Evolutionary conservation across 2,329 filamentous ascomycete species (phyloP).

Genomic region (Exserohilum turcica): DNA sequence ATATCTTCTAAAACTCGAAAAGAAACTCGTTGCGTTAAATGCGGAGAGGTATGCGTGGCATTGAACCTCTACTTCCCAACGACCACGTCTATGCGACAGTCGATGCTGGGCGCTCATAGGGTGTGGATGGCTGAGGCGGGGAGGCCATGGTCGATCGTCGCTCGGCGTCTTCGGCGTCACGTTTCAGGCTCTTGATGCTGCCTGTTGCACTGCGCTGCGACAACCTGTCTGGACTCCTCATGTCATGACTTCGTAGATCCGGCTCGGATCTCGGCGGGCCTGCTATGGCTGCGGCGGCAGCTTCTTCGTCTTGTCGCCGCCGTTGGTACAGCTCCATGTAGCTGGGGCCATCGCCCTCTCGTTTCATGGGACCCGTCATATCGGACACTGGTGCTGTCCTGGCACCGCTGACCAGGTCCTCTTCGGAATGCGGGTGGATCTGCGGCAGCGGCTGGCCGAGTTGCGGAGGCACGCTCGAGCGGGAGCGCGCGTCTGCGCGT

Average conservation of each 20-base stretch:
- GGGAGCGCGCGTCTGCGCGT: slow-evolving; percentile 38
- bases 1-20: no score
- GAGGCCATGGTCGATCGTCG: slow-evolving; percentile 27
- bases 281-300: slow-evolving; percentile 1
- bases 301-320: slow-evolving; percentile 39
- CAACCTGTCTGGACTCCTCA: slow-evolving; percentile 40
- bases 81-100: slow-evolving; percentile 12
- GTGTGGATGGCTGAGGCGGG: slow-evolving; percentile 22
- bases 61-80: no score
- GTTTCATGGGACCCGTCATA: slow-evolving; percentile 35
- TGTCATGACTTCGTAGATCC: slow-evolving; percentile 36
- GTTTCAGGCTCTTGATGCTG: slow-evolving; percentile 44
- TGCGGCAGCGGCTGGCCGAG: slow-evolving; percentile 41
- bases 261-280: slow-evolving; percentile 27
- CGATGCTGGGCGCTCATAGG: slow-evolving; percentile 16
- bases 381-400: slow-evolving; percentile 42
- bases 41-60: no score
- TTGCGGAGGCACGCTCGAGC: slow-evolving; percentile 46
- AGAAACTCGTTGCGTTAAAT: no score
- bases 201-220: slow-evolving; percentile 44
- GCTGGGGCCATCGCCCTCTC: slow-evolving; percentile 33
- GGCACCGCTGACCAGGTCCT: slow-evolving; percentile 43
- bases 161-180: slow-evolving; percentile 38
- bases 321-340: slow-evolving; percentile 42
- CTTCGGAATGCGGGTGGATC: slow-evolving; percentile 40